Percentiles rank a stretch among this genome's conserved stretches.
These are phyloP conservation scores for Alternaria incomplexa DNA, from an alignment of 2,329 filamentous ascomycete species.

Conservation along the genomic window DNA sequence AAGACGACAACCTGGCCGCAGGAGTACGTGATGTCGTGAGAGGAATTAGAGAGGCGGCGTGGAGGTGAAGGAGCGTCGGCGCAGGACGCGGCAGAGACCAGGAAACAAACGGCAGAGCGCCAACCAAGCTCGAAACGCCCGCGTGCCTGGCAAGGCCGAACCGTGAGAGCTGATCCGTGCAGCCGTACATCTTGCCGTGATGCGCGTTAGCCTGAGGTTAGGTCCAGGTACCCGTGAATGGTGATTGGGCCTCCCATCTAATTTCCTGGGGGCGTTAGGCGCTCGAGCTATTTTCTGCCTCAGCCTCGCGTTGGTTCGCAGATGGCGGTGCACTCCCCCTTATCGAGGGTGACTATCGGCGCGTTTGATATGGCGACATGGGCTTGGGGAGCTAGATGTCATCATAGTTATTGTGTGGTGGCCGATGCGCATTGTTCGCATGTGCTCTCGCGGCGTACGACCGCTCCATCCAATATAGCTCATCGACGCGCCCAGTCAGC, in stretches of 20 bases:
- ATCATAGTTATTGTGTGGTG: background rate
- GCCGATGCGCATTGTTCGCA: background rate
- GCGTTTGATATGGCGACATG: slow-evolving; percentile 16
- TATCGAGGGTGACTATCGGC: slow-evolving; percentile 20
- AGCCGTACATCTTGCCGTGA: slow-evolving; percentile 28
- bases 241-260: slow-evolving; percentile 37
- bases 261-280: slow-evolving; percentile 31
- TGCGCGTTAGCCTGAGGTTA: slow-evolving; percentile 23
- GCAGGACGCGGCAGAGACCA: slow-evolving; percentile 12
- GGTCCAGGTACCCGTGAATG: slow-evolving; percentile 32
- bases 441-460: background rate
- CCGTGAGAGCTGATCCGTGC: slow-evolving; percentile 20
- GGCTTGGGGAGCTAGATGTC: background rate
- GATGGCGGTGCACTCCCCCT: slow-evolving; percentile 24
- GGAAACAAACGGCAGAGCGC: slow-evolving; percentile 25
- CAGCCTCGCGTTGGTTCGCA: slow-evolving; percentile 17
- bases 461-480: background rate
- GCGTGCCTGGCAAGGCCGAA: slow-evolving; percentile 25
- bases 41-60: slow-evolving; percentile 26
- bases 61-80: slow-evolving; percentile 16
- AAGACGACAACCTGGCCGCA: slow-evolving; percentile 49
- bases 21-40: slow-evolving; percentile 24
- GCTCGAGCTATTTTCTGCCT: slow-evolving; percentile 30
- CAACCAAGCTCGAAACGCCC: slow-evolving; percentile 27
- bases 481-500: background rate